phyloP scores from a whole-genome alignment of 129 eudicot species.

The carrot (Daucus carota) region DNA sequence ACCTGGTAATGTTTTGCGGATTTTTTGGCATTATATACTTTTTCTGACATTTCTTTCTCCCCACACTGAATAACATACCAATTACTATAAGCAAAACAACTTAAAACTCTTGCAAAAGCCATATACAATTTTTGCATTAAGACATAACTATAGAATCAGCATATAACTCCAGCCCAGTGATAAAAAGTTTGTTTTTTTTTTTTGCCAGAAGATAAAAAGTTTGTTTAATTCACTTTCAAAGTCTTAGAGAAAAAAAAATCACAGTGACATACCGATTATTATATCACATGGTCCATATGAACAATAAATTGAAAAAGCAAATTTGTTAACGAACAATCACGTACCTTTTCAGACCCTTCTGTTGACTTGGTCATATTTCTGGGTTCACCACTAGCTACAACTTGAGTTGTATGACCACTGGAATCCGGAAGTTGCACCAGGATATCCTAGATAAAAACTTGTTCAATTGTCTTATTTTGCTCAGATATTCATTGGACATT shows the following conservation, averaged over 20 bases:
- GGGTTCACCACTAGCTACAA: neutral
- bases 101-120: neutral
- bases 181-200: neutral
- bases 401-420: neutral
- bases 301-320: too few relatives aligned
- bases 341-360: slow-evolving; percentile 13
- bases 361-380: neutral
- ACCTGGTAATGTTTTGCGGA: slow-evolving; percentile 31
- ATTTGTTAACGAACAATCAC: neutral
- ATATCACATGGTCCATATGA: neutral
- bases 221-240: too few relatives aligned
- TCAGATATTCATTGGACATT: neutral
- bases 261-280: neutral
- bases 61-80: neutral
- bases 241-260: neutral
- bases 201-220: too few relatives aligned
- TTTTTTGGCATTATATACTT: neutral
- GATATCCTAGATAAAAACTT: slow-evolving; percentile 23
- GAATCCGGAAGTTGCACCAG: neutral
- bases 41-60: neutral
- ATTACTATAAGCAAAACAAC: neutral
- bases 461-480: neutral
- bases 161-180: neutral
- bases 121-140: neutral
- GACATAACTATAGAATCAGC: neutral